Evolutionary conservation across 306 rosid genomes (phyloP).

Genomic region (Prunus campanulata): DNA sequence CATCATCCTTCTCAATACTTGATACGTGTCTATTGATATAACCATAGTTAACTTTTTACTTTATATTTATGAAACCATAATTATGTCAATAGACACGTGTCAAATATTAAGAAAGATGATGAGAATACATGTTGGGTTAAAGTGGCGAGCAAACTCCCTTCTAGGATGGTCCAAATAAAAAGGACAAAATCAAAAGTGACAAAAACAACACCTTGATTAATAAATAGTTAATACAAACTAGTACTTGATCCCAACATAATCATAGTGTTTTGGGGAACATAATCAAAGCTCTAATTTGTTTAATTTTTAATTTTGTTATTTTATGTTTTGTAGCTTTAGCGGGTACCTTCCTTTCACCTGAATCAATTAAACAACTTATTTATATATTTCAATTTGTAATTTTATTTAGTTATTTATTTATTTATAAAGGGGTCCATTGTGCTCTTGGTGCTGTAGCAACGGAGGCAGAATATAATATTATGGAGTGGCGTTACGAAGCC

Average conservation of each 20-base stretch:
- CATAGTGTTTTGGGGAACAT: no score
- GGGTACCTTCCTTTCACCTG: conserved; percentile 19
- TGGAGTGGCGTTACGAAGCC: not conserved
- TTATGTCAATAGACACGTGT: no score
- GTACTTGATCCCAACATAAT: no score
- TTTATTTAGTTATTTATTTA: conserved; percentile 18
- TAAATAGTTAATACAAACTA: no score
- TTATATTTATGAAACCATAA: rapidly evolving
- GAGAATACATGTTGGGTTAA: rapidly evolving
- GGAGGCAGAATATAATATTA: not conserved
- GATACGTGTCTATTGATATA: rapidly evolving
- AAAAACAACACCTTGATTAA: no score
- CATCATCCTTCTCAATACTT: rapidly evolving
- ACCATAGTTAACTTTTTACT: rapidly evolving
- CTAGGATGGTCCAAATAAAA: no score
- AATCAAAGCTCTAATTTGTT: no score
- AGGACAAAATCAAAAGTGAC: no score
- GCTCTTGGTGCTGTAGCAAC: conserved; percentile 5
- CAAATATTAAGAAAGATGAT: rapidly evolving
- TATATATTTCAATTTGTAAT: no score
- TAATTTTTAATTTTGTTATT: no score
- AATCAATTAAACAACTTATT: not conserved
- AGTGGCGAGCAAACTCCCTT: no score
- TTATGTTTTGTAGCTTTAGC: not conserved
- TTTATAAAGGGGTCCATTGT: not conserved